These are phyloP conservation scores for Calvatia gigantea DNA, from an alignment of 768 basidiomycete species.

Conservation along the genomic window DNA sequence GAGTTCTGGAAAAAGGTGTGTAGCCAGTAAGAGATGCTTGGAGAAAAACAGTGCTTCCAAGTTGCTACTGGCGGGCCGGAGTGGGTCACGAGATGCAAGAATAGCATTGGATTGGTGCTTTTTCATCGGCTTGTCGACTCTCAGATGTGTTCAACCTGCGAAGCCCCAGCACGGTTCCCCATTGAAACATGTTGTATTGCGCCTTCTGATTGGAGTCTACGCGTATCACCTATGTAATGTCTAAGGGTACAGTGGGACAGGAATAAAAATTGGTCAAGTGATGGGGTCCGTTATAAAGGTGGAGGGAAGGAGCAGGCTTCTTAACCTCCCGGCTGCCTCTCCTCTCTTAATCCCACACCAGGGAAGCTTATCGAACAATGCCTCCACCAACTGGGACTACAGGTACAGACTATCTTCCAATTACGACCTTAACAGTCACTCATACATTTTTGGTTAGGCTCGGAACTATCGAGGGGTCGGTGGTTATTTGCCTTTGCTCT, in stretches of 20 bases:
- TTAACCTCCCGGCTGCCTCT: not conserved
- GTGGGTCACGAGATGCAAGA: slow-evolving; percentile 8
- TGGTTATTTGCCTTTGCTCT: slow-evolving; percentile 62
- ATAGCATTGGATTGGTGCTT: not conserved
- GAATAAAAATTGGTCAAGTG: slow-evolving; percentile 4
- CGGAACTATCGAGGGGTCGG: slow-evolving; percentile 39
- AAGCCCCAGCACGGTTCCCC: not conserved
- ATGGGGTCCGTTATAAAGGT: slow-evolving; percentile 5
- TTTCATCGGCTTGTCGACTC: not conserved
- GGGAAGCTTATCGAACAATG: slow-evolving; percentile 23
- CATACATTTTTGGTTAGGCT: slow-evolving; percentile 22
- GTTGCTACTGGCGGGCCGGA: not conserved
- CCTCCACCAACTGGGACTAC: slow-evolving; percentile 37
- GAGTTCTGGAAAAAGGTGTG: not conserved
- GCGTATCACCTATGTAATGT: not conserved
- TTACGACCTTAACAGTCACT: not conserved
- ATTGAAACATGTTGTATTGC: not conserved
- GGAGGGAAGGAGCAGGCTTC: not conserved
- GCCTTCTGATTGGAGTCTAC: slow-evolving; percentile 1
- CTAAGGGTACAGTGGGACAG: not conserved
- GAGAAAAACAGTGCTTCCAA: not conserved
- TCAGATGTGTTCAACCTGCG: not conserved
- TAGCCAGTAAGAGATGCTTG: not conserved
- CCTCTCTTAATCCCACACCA: not conserved
- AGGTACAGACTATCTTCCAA: slow-evolving; percentile 22